Base-by-base conservation (phyloP, 176 grass and related monocot species). In the Triticum dicoccoides region DNA sequence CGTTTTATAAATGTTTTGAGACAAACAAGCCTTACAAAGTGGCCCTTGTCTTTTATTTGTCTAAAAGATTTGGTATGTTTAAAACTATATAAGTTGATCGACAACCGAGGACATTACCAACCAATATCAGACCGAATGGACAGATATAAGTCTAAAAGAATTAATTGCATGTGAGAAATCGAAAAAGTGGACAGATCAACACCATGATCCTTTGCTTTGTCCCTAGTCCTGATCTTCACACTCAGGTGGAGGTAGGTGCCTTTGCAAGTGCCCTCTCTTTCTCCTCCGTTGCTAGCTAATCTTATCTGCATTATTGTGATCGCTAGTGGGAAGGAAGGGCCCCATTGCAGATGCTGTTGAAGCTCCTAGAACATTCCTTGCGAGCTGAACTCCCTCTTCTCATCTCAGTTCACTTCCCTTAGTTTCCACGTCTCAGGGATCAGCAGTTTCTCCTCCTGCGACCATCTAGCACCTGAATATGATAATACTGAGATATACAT, bases 371-470 rank as follows among this genome's bases (percentile, higher is more conserved):
- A 90, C 89, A 80, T 90, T 90, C 84, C 80, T 11, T 24, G 76
- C 12, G 29, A 33, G 61, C 58, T 73, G 38, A 59, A 17, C 35
- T 64, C 35, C 30, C 29, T 44, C 54, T 41, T 65, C 27, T 52
- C 63, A 64, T 61, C 63, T 58, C 45, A 49, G 64, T 56, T 90
- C 79, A 78, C 84, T 65, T 86, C 73, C 51, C 84, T 73, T 83
- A 65, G 80, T 90, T 83, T 90, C 80, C 89, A 90, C 89, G 84
- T 83, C 73, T 56, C 89, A 83, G 33, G 52, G 42, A 49, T 75
- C 72, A 54, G 69, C 59, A 33, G 72, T 82, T 82, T 45, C 13
- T 67, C 37, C 75, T 86, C 83, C n/a, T 62, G 32, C 34, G 61
- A 70, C 63, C 78, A 69, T 62, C 71, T 71, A 51, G 15, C 78